Evolutionary conservation across 257 asterid genomes (phyloP).

Genomic region (Verbena officinalis): DNA sequence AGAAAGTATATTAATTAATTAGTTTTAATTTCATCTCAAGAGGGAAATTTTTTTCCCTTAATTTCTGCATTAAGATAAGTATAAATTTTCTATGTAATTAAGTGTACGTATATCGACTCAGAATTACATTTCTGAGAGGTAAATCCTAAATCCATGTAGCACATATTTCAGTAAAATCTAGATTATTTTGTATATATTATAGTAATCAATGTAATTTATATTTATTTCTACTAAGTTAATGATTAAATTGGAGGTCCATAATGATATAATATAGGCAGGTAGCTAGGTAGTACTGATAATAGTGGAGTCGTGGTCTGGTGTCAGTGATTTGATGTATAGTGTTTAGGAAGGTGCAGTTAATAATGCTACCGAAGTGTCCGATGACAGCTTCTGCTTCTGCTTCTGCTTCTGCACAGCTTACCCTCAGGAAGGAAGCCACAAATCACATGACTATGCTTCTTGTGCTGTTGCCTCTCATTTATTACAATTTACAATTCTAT

Average conservation of each 20-base stretch:
- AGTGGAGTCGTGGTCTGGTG: background rate
- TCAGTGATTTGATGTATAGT: conserved; percentile 20
- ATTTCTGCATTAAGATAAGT: background rate
- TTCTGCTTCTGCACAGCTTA: background rate
- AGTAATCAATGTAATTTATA: no score
- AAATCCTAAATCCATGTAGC: background rate
- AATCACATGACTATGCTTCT: conserved; percentile 14
- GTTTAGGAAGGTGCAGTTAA: conserved; percentile 5
- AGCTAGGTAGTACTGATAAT: background rate
- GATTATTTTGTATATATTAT: background rate
- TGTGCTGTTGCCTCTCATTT: background rate
- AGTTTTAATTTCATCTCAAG: conserved; percentile 12
- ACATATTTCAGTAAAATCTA: background rate
- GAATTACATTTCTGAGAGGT: conserved; percentile 4
- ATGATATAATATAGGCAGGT: no score
- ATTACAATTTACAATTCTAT: background rate
- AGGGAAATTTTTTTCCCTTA: conserved; percentile 10
- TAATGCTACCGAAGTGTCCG: background rate
- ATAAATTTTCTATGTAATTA: conserved; percentile 11
- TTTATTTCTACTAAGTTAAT: background rate
- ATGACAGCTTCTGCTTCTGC: background rate
- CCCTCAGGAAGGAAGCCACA: background rate
- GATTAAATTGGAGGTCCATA: background rate
- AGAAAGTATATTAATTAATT: conserved; percentile 60
- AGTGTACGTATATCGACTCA: conserved; percentile 4